These are phyloP conservation scores for Backusella westeae DNA, from an alignment of 192 early-diverging fungal species.

Conservation along the genomic window DNA sequence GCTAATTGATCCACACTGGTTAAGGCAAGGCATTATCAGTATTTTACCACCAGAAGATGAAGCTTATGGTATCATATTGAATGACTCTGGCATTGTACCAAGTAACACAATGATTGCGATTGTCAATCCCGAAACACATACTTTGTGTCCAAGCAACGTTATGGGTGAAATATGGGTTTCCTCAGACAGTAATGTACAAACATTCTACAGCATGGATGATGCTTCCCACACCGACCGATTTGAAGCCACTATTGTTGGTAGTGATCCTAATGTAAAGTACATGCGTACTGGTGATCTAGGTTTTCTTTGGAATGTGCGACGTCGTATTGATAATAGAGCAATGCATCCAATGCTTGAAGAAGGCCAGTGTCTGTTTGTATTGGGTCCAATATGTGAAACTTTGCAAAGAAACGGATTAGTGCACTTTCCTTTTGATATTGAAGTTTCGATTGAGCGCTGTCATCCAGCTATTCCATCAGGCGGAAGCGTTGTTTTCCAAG, in stretches of 20 bases:
- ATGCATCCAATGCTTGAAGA: constrained; percentile 46
- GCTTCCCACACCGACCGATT: constrained; percentile 37
- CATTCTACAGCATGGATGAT: constrained; percentile 42
- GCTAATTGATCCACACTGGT: constrained; percentile 58
- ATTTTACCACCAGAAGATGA: constrained; percentile 53
- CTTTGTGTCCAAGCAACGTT: constrained; percentile 63
- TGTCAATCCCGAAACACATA: constrained; percentile 73
- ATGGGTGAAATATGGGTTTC: constrained; percentile 90
- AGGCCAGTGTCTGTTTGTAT: constrained; percentile 73
- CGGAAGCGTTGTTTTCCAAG: constrained; percentile 33
- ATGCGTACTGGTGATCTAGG: constrained; percentile 82
- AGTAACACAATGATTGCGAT: constrained; percentile 83
- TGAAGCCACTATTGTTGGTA: constrained; percentile 55
- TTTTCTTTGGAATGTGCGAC: constrained; percentile 72
- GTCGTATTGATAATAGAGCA: constrained; percentile 12
- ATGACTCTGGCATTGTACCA: constrained; percentile 72
- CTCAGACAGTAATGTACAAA: constrained; percentile 54
- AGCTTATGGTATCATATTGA: constrained; percentile 53
- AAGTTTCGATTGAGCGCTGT: constrained; percentile 67
- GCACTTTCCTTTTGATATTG: constrained; percentile 75
- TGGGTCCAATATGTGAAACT: constrained; percentile 70
- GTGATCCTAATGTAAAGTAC: constrained; percentile 58
- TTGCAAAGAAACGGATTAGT: constrained; percentile 68
- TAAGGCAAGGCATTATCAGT: constrained; percentile 67
- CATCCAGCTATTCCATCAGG: constrained; percentile 50